phyloP scores from a whole-genome alignment of 2,329 filamentous ascomycete genomes.

The Dactylellina sp. region DNA sequence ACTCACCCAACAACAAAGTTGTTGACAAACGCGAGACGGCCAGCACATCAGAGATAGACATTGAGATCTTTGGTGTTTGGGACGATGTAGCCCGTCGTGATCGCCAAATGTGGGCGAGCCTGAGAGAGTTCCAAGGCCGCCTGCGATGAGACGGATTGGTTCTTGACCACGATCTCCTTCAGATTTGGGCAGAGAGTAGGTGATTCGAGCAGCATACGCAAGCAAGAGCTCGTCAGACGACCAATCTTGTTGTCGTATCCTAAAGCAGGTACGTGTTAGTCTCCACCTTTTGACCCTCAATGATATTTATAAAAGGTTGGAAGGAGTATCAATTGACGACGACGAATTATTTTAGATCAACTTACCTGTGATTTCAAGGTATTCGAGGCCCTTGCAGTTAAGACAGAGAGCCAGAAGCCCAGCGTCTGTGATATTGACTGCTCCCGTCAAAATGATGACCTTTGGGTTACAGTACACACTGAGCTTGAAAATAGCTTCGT shows the following conservation, averaged over 20 bases:
- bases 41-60: conserved; percentile 21
- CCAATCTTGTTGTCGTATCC: conserved; percentile 5
- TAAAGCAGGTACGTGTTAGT: conserved; percentile 1
- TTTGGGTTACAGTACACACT: conserved; percentile 9
- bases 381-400: conserved; percentile 30
- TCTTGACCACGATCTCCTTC: conserved; percentile 35
- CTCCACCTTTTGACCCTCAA: too few species aligned
- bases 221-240: conserved; percentile 9
- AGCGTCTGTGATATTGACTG: conserved; percentile 25
- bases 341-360: background rate
- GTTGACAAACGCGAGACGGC: conserved; percentile 16
- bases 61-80: background rate
- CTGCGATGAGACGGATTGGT: conserved; percentile 21
- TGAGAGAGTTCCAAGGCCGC: conserved; percentile 14
- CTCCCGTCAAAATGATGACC: conserved; percentile 30
- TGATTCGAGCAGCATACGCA: conserved; percentile 27
- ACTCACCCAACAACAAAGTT: conserved; percentile 10
- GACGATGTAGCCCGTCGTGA: conserved; percentile 10
- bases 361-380: conserved; percentile 38
- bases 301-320: too few species aligned
- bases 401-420: conserved; percentile 16
- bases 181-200: conserved; percentile 15
- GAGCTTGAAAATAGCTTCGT: conserved; percentile 27
- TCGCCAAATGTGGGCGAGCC: conserved; percentile 18
- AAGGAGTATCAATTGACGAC: too few species aligned